A percentile compares a stretch with the other conserved stretches of the same genome.
Conservation (phyloP, 2,329 filamentous ascomycete genomes). For the Polychaeton citri region DNA sequence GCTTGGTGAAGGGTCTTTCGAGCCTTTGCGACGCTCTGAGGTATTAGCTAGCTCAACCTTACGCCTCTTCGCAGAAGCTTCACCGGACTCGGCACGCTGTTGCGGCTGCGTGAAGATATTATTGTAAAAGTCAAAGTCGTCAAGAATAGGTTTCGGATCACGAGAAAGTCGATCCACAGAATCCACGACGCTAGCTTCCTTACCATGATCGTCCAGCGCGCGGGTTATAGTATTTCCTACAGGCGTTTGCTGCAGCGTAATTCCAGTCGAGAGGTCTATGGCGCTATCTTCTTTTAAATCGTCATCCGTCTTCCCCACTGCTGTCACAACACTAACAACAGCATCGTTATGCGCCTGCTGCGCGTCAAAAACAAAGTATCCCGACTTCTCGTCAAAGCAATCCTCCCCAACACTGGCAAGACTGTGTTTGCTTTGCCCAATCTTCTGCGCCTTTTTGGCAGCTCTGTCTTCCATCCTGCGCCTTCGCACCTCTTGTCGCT, state of each 20-base stretch:
- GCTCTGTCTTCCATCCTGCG: neutral
- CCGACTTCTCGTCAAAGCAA: neutral
- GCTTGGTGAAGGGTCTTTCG: slow-evolving; percentile 16
- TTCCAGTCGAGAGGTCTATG: neutral
- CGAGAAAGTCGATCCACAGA: neutral
- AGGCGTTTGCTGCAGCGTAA: neutral
- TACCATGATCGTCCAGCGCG: neutral
- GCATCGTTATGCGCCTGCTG: neutral
- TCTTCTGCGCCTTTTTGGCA: neutral
- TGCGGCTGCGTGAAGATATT: neutral
- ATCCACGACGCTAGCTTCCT: neutral
- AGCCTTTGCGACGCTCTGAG: slow-evolving; percentile 1
- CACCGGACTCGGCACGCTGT: slow-evolving; percentile 1
- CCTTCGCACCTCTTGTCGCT: neutral
- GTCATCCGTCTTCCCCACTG: neutral
- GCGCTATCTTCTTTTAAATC: neutral
- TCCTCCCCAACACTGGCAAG: neutral
- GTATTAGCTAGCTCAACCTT: slow-evolving; percentile 6
- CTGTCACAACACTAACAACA: neutral
- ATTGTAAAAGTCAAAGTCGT: neutral
- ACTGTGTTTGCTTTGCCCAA: neutral
- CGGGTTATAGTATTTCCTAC: neutral
- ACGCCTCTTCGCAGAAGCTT: slow-evolving; percentile 7
- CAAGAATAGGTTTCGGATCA: neutral
- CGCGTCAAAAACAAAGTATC: neutral